phyloP scores from a whole-genome alignment of 805 yeast species.

The Lachancea nothofagi region DNA sequence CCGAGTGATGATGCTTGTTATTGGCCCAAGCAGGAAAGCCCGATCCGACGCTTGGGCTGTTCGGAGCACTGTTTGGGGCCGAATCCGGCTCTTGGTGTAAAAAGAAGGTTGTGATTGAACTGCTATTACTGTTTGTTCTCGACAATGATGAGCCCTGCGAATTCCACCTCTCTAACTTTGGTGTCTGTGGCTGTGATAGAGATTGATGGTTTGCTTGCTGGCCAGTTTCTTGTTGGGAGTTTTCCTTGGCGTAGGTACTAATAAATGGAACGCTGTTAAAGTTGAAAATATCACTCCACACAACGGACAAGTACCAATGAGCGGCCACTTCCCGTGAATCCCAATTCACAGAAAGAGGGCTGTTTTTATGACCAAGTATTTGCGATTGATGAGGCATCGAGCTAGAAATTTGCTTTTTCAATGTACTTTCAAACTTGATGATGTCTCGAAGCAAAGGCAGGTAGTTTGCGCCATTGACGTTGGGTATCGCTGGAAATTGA shows the following conservation, averaged over 20 bases:
- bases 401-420: neutral
- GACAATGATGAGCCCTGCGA: slow-evolving; percentile 26
- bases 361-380: slow-evolving; percentile 5
- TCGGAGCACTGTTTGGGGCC: slow-evolving; percentile 57
- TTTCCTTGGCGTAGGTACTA: slow-evolving; percentile 4
- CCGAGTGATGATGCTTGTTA: slow-evolving; percentile 60
- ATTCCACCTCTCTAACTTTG: slow-evolving; percentile 27
- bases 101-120: slow-evolving; percentile 6
- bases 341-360: slow-evolving; percentile 15
- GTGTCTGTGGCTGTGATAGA: slow-evolving; percentile 17
- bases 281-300: slow-evolving; percentile 30
- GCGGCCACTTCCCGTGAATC: slow-evolving; percentile 13
- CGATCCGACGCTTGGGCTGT: slow-evolving; percentile 47
- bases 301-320: slow-evolving; percentile 22
- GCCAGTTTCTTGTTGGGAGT: slow-evolving; percentile 1
- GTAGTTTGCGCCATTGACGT: slow-evolving; percentile 24
- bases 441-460: slow-evolving; percentile 17
- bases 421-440: slow-evolving; percentile 14
- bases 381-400: slow-evolving; percentile 14
- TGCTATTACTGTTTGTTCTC: slow-evolving; percentile 27
- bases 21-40: slow-evolving; percentile 46
- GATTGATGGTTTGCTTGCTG: slow-evolving; percentile 6
- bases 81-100: slow-evolving; percentile 37
- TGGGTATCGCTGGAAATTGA: slow-evolving; percentile 24
- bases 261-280: slow-evolving; percentile 9